Evolutionary conservation across 306 rosid genomes (phyloP), one percentile per base, ranked within the genome.

Genomic region (Arachis hypogaea): DNA sequence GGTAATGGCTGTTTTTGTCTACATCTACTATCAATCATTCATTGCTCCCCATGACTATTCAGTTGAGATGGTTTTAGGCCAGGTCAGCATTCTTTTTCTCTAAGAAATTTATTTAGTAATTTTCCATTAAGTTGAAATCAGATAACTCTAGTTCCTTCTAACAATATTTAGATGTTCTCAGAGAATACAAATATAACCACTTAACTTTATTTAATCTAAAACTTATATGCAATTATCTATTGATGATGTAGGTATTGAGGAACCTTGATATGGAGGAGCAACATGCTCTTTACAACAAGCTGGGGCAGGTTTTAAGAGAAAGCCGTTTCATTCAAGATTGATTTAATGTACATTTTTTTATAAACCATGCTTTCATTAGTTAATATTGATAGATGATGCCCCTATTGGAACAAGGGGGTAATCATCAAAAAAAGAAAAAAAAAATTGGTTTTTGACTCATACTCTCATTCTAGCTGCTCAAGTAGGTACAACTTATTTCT

Each of bases 1-100:
- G 99, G 99, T 95, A 45, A 95, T 92, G 98, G 99, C 97, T 28
- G 90, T 95, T 61, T 92, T 95, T 81, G 97, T 94, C 60, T 92
- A 92, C 83, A 95, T 92, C 74, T 95, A 92, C 77, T 93, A 88
- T 56, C 98, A 95, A 57, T 92, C 98, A 58, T 95, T 95, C 70
- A 73, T 95, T 29, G 84, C 78, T 36, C 71, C 75, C 50, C 90
- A 87, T 78, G 89, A 85, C 78, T 85, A 87, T 64, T 84, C 99
- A 1, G 92, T 95, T 57, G 99, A 92, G 40, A 82, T 77, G 86
- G 51, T 95, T 59, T 66, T 92, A 66, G 91, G 88, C 69, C 97
- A 90, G 99, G 99, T 90, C 67, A 57, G 60, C 28, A 2, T 33
- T 33, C 38, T 69, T 72, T 60, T 61, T 18, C 28, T 47, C 59